These are phyloP conservation scores for Beauveria sp. DNA, from an alignment of 2,329 filamentous ascomycete genomes.

Conservation along the genomic window DNA sequence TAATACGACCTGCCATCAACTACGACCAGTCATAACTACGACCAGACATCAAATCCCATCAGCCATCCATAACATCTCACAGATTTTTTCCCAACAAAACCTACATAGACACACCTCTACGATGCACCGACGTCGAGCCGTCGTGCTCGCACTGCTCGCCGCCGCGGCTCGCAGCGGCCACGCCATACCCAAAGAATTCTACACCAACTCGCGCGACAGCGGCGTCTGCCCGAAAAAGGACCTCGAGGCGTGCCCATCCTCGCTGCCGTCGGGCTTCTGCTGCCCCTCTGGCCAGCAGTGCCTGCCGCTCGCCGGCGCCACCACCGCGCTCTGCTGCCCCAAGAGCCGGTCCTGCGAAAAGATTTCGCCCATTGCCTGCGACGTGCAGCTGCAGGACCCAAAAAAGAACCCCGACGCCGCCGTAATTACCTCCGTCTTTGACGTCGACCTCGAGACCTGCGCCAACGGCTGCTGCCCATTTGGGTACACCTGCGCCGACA, in stretches of 20 bases:
- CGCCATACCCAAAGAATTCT: not conserved
- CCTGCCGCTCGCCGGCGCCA: conserved; percentile 52
- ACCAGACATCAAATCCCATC: no score
- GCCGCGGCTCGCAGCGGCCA: not conserved
- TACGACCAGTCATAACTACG: no score
- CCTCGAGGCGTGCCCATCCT: not conserved
- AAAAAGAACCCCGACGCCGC: conserved; percentile 46
- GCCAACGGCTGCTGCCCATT: conserved; percentile 62
- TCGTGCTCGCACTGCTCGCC: not conserved
- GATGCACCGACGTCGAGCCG: not conserved
- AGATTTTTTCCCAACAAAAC: not conserved
- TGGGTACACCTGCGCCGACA: conserved; percentile 54
- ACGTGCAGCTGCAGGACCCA: conserved; percentile 54
- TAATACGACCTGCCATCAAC: not conserved
- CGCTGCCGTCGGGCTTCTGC: conserved; percentile 38
- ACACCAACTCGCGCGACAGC: not conserved
- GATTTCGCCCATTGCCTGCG: conserved; percentile 59
- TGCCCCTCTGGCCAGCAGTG: conserved; percentile 50
- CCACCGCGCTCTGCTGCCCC: conserved; percentile 67
- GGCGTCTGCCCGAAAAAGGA: not conserved
- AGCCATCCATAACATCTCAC: not conserved
- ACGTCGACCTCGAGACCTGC: conserved; percentile 48
- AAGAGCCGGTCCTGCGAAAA: conserved; percentile 45
- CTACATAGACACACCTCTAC: not conserved
- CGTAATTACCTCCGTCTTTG: conserved; percentile 59